A percentile compares a stretch with the other conserved stretches of the same genome.
These are phyloP conservation scores for Sorghum bicolor DNA, from an alignment of 176 grass and related monocot species.

Conservation along the genomic window Sorghum_bicolor_NCBIv3 NC_012871.2:70385001-70385500, in stretches of 20 bases:
- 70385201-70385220: constrained; percentile 10
- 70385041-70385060: constrained; percentile 45
- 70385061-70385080: constrained; percentile 60
- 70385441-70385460: neutral
- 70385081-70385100: constrained; percentile 85
- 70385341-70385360: constrained; percentile 43
- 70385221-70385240: neutral
- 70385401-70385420: constrained; percentile 62
- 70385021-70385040: constrained; percentile 56
- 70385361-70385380: constrained; percentile 46
- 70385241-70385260: constrained; percentile 8
- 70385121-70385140: constrained; percentile 23
- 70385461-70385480: neutral
- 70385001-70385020: constrained; percentile 36
- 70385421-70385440: constrained; percentile 29
- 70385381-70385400: constrained; percentile 46
- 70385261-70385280: constrained; percentile 25
- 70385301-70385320: constrained; percentile 56
- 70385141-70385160: neutral
- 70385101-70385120: constrained; percentile 96
- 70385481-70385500: constrained; percentile 1
- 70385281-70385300: constrained; percentile 57
- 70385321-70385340: constrained; percentile 36
- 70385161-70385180: constrained; percentile 19
- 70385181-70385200: constrained; percentile 22